phyloP scores from a whole-genome alignment of 495 filamentous ascomycete genomes.

The Trypethelium eluteriae region DNA sequence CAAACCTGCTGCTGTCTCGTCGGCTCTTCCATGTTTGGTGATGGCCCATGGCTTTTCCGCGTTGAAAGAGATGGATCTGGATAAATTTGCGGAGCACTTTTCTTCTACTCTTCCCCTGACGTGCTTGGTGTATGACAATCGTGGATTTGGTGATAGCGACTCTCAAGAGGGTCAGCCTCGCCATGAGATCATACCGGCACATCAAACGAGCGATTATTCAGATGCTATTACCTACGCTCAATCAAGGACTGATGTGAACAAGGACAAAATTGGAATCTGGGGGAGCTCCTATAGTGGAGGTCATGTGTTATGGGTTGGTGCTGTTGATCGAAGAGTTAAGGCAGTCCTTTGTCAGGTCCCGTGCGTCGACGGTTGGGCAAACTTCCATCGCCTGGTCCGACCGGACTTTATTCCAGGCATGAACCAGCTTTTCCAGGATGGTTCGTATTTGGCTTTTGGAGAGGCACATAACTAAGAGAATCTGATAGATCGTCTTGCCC shows the following conservation, averaged over 20 bases:
- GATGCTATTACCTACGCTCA: slow-evolving; percentile 34
- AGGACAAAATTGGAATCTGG: slow-evolving; percentile 32
- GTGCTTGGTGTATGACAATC: slow-evolving; percentile 36
- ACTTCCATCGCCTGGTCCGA: slow-evolving; percentile 23
- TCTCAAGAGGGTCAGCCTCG: slow-evolving; percentile 22
- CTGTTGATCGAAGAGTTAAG: slow-evolving; percentile 35
- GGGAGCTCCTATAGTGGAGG: slow-evolving; percentile 33
- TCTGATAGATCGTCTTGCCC: slow-evolving; percentile 20
- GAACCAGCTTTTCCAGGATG: slow-evolving; percentile 20
- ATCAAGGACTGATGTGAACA: slow-evolving; percentile 27
- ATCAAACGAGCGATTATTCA: slow-evolving; percentile 31
- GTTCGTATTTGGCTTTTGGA: slow-evolving; percentile 3
- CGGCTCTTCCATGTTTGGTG: slow-evolving; percentile 29
- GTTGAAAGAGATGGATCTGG: slow-evolving; percentile 30
- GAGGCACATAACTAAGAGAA: not conserved
- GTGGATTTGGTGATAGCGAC: slow-evolving; percentile 36
- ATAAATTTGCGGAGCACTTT: slow-evolving; percentile 30
- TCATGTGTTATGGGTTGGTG: slow-evolving; percentile 30
- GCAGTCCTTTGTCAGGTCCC: slow-evolving; percentile 32
- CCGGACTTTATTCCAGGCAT: slow-evolving; percentile 18
- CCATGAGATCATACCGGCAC: slow-evolving; percentile 31
- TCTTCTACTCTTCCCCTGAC: slow-evolving; percentile 23
- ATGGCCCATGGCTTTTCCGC: slow-evolving; percentile 31
- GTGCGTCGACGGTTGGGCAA: slow-evolving; percentile 18
- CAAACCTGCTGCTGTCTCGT: slow-evolving; percentile 11